Conservation (phyloP, 1,284 basidiomycete species). For the Athelia psychrophila region DNA sequence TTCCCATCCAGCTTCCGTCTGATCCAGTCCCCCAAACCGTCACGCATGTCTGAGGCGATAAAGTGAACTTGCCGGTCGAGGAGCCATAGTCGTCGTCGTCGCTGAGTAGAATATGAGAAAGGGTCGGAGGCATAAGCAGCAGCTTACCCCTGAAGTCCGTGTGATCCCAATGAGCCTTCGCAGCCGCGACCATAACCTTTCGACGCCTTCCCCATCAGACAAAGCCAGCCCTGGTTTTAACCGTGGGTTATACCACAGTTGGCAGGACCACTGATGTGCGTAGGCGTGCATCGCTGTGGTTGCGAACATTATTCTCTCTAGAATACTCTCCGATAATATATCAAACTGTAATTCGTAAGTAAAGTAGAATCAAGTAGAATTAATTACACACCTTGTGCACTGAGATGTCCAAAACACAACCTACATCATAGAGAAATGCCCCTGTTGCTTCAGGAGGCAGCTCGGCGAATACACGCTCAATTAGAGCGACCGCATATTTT, state of each 20-base stretch:
- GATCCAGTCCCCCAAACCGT: constrained; percentile 21
- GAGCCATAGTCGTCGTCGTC: constrained; percentile 19
- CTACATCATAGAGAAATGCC: constrained; percentile 13
- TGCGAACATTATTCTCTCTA: constrained; percentile 6
- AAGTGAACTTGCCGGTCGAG: constrained; percentile 21
- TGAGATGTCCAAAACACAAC: constrained; percentile 8
- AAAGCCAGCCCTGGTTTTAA: constrained; percentile 8
- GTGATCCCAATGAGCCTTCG: constrained; percentile 6
- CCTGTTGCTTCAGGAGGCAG: constrained; percentile 6
- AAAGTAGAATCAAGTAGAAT: background rate
- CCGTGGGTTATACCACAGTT: constrained; percentile 14
- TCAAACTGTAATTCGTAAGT: constrained; percentile 3
- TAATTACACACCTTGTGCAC: background rate
- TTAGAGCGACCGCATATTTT: constrained; percentile 11
- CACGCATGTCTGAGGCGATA: constrained; percentile 13
- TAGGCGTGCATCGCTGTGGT: constrained; percentile 16
- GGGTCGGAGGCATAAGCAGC: background rate
- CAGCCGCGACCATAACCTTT: constrained; percentile 12
- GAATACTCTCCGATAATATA: constrained; percentile 2
- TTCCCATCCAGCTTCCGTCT: background rate
- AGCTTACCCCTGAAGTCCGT: background rate
- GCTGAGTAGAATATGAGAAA: constrained; percentile 13
- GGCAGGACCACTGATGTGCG: constrained; percentile 18
- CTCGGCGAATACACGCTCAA: constrained; percentile 5
- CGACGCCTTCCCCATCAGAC: constrained; percentile 16